Evolutionary conservation across 768 basidiomycete genomes (phyloP).

Genomic region (Royoungia palumana): DNA sequence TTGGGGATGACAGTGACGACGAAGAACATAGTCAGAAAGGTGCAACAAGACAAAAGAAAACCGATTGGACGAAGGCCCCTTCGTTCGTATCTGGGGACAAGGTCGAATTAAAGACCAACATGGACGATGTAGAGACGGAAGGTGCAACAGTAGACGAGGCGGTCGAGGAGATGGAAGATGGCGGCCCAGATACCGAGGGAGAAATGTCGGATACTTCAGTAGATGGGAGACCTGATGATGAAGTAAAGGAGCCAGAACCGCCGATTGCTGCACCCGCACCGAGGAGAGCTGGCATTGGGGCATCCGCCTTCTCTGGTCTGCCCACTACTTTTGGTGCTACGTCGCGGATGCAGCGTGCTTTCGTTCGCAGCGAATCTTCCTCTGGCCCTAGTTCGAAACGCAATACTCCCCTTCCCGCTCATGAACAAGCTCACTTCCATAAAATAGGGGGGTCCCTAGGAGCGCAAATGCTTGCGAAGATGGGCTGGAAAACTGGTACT

Average conservation of each 20-base stretch:
- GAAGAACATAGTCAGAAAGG: constrained; percentile 38
- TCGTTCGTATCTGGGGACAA: constrained; percentile 64
- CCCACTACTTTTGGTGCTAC: constrained; percentile 40
- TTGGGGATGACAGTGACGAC: constrained; percentile 68
- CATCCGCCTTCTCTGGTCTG: constrained; percentile 23
- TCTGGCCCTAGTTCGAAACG: constrained; percentile 41
- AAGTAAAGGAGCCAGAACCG: constrained; percentile 28
- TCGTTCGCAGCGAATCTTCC: constrained; percentile 51
- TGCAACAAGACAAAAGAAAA: constrained; percentile 37
- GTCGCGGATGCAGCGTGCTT: constrained; percentile 42
- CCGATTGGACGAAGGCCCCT: constrained; percentile 74
- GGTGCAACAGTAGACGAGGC: constrained; percentile 37
- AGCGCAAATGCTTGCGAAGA: constrained; percentile 87
- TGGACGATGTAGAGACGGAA: constrained; percentile 35
- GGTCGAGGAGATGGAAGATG: constrained; percentile 38
- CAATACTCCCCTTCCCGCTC: constrained; percentile 50
- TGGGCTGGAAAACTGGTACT: constrained; percentile 87
- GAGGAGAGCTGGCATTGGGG: constrained; percentile 20
- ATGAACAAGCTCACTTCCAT: constrained; percentile 78
- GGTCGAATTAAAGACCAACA: constrained; percentile 41
- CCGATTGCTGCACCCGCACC: constrained; percentile 27
- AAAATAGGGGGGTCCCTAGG: constrained; percentile 77
- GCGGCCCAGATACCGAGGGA: constrained; percentile 38
- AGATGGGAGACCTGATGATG: constrained; percentile 37
- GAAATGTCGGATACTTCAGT: constrained; percentile 32